Evolutionary conservation across 2,329 filamentous ascomycete genomes (phyloP), one percentile per base, ranked within the genome.

Genomic region (Magnaporthiopsis poae): DNA sequence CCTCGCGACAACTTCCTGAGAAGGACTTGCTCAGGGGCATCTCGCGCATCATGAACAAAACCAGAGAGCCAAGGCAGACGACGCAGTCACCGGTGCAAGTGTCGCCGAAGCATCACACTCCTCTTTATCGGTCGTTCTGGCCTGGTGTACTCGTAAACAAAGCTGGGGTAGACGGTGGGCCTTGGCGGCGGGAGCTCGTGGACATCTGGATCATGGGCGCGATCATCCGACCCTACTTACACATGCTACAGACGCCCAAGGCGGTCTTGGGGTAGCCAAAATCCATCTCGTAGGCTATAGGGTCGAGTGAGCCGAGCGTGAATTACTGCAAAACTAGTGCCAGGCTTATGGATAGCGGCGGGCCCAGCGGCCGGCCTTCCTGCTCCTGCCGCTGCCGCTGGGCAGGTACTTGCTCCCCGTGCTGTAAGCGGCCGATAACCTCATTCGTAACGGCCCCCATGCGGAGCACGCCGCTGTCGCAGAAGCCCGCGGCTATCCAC

Each of bases 351-450:
- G 61, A 46, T 46, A 21, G 39, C 25, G 46, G n/a, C n/a, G n/a
- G n/a, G n/a, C n/a, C n/a, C 29, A 36, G 36, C 31, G 27, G 39
- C 39, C 39, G 11, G 18, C 15, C 15, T 18, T 21, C 15, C 31
- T 52, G 4, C 21, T 18, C 39, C 67, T 15, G 64, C 73, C 35
- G 75, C 72, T n/a, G 69, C 75, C 7, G 11, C 11, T 36, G 11
- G 74, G 74, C 27, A 77, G 69, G 66, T 82, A 81, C 67, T 77
- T 80, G 59, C 67, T 69, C 61, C 74, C 73, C 74, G 8, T 72
- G 68, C 31, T 81, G 65, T 1, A 62, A 13, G 39, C 18, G 39
- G 39, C 39, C 39, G 5, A 46, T 21, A 0, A 46, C 39, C 39
- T 21, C 18, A 8, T 21, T 18, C 39, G 64, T 21, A 52, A 39